These are phyloP conservation scores for Conidiobolus incongruus DNA, from an alignment of 371 early-diverging fungal genomes.

Conservation along the genomic window DNA sequence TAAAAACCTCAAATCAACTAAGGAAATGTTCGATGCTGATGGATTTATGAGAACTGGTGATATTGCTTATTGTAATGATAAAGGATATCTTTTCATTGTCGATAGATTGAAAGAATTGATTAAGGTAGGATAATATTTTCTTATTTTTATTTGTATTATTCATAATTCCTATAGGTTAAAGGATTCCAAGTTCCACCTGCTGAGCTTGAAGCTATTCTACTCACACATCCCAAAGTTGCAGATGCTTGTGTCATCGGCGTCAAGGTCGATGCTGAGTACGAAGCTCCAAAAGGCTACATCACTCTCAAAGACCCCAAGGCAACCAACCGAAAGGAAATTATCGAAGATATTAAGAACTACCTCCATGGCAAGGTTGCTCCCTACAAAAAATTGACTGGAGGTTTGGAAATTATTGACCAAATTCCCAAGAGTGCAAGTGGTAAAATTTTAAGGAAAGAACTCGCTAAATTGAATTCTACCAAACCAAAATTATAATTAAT, in stretches of 20 bases:
- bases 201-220: slow-evolving; percentile 59
- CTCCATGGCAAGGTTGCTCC: slow-evolving; percentile 32
- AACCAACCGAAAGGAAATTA: slow-evolving; percentile 12
- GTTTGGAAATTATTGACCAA: slow-evolving; percentile 31
- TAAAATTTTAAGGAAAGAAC: slow-evolving; percentile 47
- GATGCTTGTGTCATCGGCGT: slow-evolving; percentile 53
- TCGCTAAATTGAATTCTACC: too few relatives aligned
- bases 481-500: too few relatives aligned
- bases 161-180: too few relatives aligned
- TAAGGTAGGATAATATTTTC: too few relatives aligned
- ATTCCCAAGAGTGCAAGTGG: slow-evolving; percentile 65
- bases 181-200: slow-evolving; percentile 60
- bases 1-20: slow-evolving; percentile 38
- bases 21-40: slow-evolving; percentile 32
- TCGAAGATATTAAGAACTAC: slow-evolving; percentile 25
- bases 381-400: slow-evolving; percentile 60
- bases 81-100: slow-evolving; percentile 31
- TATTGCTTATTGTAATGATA: slow-evolving; percentile 31
- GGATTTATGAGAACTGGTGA: slow-evolving; percentile 78
- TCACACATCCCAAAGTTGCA: too few relatives aligned
- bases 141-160: background rate
- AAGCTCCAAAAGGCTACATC: slow-evolving; percentile 57
- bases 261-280: slow-evolving; percentile 35
- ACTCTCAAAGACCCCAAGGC: slow-evolving; percentile 18
- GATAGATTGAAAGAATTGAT: slow-evolving; percentile 60